Evolutionary conservation across 1,139 yeast species (phyloP).

Genomic region (Saccharomycopsis hybrid): DNA sequence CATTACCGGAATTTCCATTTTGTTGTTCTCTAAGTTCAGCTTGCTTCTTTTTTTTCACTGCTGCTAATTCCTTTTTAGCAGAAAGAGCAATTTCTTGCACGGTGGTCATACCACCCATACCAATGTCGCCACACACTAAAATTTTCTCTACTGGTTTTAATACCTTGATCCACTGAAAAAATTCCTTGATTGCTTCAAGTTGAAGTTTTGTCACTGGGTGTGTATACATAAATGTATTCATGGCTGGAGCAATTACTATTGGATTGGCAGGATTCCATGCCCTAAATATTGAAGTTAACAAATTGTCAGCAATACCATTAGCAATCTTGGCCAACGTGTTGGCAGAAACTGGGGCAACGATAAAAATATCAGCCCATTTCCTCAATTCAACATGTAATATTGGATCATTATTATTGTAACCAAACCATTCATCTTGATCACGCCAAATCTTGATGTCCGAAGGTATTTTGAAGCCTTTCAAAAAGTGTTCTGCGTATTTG

Average conservation of each 20-base stretch:
- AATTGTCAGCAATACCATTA: constrained; percentile 86
- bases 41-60: constrained; percentile 7
- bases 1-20: too few relatives aligned
- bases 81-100: constrained; percentile 90
- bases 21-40: constrained; percentile 28
- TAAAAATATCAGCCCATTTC: constrained; percentile 91
- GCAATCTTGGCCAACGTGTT: constrained; percentile 88
- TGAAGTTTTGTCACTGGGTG: constrained; percentile 91
- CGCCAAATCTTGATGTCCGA: constrained; percentile 86
- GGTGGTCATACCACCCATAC: constrained; percentile 97
- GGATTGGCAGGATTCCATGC: constrained; percentile 93
- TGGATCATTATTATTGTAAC: constrained; percentile 49
- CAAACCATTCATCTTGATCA: constrained; percentile 88
- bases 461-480: constrained; percentile 72
- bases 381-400: constrained; percentile 83
- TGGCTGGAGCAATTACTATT: constrained; percentile 88
- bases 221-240: constrained; percentile 95
- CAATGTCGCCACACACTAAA: constrained; percentile 91
- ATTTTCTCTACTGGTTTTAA: constrained; percentile 92
- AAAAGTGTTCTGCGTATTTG: constrained; percentile 73
- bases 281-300: constrained; percentile 74
- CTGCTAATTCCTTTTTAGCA: constrained; percentile 46
- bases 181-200: constrained; percentile 50
- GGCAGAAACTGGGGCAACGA: constrained; percentile 91
- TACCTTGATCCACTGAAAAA: constrained; percentile 71